Evolutionary conservation across 805 yeast genomes (phyloP).

Genomic region (Candida boleticola): DNA sequence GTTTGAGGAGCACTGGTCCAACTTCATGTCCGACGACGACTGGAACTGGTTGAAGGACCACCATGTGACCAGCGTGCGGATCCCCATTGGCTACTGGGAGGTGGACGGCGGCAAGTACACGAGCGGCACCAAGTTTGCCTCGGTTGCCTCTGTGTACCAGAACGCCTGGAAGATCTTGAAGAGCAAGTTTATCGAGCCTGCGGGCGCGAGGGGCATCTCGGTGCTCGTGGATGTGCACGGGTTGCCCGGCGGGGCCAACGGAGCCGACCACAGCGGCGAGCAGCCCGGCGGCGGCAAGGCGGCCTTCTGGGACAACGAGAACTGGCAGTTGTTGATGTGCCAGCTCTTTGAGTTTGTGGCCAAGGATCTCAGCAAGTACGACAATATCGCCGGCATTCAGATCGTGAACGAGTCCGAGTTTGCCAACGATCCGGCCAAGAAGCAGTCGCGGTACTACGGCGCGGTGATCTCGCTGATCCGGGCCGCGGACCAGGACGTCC

Average conservation of each 20-base stretch:
- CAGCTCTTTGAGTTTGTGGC: constrained; percentile 61
- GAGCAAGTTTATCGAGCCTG: constrained; percentile 52
- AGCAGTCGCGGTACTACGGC: constrained; percentile 60
- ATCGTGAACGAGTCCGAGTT: constrained; percentile 82
- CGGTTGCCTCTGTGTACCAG: constrained; percentile 54
- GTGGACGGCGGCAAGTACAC: constrained; percentile 62
- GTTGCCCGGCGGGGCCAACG: constrained; percentile 89
- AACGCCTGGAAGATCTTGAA: constrained; percentile 71
- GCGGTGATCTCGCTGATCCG: constrained; percentile 64
- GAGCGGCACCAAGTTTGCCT: constrained; percentile 60
- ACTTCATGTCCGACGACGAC: constrained; percentile 63
- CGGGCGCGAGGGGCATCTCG: constrained; percentile 61
- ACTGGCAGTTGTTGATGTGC: constrained; percentile 44
- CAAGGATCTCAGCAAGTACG: constrained; percentile 50
- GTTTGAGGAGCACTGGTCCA: constrained; percentile 65
- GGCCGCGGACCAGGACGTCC: constrained; percentile 51
- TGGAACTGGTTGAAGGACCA: constrained; percentile 71
- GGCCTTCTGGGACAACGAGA: constrained; percentile 57
- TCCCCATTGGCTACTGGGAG: constrained; percentile 92
- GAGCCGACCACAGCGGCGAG: constrained; percentile 81
- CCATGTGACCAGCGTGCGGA: constrained; percentile 77
- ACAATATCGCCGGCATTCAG: constrained; percentile 79
- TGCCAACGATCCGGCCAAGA: constrained; percentile 45
- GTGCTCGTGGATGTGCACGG: constrained; percentile 86
- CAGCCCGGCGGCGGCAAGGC: constrained; percentile 45